These are phyloP conservation scores for Phialemoniopsis sp. DNA, from an alignment of 2,329 filamentous ascomycete genomes.

Conservation along the genomic window DNA sequence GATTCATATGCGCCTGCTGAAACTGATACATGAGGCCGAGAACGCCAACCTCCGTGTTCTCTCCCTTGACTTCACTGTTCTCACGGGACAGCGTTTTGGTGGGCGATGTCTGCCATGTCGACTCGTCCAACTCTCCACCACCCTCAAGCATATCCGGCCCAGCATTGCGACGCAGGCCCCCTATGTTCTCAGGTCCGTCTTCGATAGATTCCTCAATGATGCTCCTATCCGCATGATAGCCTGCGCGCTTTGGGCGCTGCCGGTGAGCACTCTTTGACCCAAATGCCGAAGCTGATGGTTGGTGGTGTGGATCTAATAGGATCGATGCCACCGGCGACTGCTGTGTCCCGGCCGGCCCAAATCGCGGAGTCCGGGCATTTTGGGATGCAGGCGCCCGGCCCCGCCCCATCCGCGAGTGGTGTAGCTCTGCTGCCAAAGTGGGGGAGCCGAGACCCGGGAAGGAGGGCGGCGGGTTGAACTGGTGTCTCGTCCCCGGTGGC, in stretches of 20 bases:
- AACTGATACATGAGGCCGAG: slow-evolving; percentile 56
- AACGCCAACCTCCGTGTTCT: slow-evolving; percentile 49
- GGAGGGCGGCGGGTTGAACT: slow-evolving; percentile 71
- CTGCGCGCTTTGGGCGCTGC: slow-evolving; percentile 27
- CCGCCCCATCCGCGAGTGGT: slow-evolving; percentile 42
- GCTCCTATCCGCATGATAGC: slow-evolving; percentile 40
- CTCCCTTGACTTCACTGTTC: slow-evolving; percentile 40
- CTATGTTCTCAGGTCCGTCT: slow-evolving; percentile 31
- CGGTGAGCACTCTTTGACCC: slow-evolving; percentile 41
- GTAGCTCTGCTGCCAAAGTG: slow-evolving; percentile 51
- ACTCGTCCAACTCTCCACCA: slow-evolving; percentile 49
- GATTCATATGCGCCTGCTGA: slow-evolving; percentile 50
- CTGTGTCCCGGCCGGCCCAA: slow-evolving; percentile 35
- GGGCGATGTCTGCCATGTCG: slow-evolving; percentile 55
- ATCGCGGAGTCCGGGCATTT: slow-evolving; percentile 33
- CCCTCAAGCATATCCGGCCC: slow-evolving; percentile 55
- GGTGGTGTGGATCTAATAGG: slow-evolving; percentile 71
- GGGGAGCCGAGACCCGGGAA: slow-evolving; percentile 70
- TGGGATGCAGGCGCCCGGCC: slow-evolving; percentile 27
- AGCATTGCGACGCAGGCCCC: slow-evolving; percentile 46
- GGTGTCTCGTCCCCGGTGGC: slow-evolving; percentile 48
- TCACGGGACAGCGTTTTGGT: slow-evolving; percentile 46
- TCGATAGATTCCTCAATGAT: slow-evolving; percentile 55
- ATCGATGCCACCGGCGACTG: slow-evolving; percentile 69
- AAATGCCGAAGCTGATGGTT: slow-evolving; percentile 50